Percentiles rank a stretch among this genome's conserved stretches.
phyloP scores from a whole-genome alignment of 176 grass and related monocot species.

The Carex parvula region DNA sequence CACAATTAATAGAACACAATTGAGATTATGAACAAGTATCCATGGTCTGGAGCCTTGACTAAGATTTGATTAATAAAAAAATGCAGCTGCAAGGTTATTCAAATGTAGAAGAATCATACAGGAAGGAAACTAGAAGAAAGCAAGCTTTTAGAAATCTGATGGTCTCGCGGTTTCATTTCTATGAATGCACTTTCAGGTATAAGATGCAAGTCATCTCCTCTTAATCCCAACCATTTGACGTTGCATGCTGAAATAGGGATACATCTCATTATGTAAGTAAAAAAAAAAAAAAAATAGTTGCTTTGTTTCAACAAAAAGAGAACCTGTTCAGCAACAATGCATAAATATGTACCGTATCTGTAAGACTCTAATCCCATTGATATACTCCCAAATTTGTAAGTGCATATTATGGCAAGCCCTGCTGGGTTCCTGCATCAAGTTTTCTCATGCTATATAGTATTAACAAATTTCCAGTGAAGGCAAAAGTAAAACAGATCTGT shows the following conservation, averaged over 20 bases:
- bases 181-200: slow-evolving; percentile 54
- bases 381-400: slow-evolving; percentile 94
- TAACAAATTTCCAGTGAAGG: neutral
- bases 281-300: neutral
- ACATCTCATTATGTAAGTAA: slow-evolving; percentile 20
- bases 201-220: slow-evolving; percentile 74
- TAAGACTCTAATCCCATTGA: slow-evolving; percentile 88
- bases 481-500: neutral
- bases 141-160: slow-evolving; percentile 75
- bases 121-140: slow-evolving; percentile 68
- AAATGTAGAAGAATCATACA: slow-evolving; percentile 38
- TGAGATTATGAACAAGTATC: neutral
- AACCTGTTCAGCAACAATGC: neutral
- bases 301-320: neutral
- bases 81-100: neutral
- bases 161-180: slow-evolving; percentile 64
- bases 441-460: neutral
- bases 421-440: slow-evolving; percentile 74
- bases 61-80: slow-evolving; percentile 7
- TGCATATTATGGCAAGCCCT: slow-evolving; percentile 91
- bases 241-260: slow-evolving; percentile 72
- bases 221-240: slow-evolving; percentile 88
- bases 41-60: neutral
- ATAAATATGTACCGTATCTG: slow-evolving; percentile 62
- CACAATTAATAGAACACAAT: neutral